phyloP scores from a whole-genome alignment of 2,329 filamentous ascomycete species.

The Monosporascus sp. region DNA sequence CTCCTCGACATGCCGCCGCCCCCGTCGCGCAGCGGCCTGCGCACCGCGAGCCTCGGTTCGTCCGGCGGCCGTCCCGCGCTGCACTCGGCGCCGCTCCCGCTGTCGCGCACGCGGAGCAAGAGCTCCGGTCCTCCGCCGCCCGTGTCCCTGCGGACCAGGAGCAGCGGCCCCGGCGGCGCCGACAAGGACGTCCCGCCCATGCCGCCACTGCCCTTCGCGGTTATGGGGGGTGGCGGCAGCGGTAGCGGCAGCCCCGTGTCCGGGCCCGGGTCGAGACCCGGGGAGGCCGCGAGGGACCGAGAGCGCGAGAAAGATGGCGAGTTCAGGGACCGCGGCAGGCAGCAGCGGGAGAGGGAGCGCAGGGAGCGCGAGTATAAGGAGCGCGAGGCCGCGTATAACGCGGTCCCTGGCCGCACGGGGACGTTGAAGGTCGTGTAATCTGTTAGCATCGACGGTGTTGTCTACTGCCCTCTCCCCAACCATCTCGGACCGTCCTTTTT shows the following conservation, averaged over 20 bases:
- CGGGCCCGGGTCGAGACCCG: no score
- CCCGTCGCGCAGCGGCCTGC: slow-evolving; percentile 19
- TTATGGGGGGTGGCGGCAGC: background rate
- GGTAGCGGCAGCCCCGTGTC: no score
- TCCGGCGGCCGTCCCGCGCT: background rate
- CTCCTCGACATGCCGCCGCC: background rate
- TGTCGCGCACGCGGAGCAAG: slow-evolving; percentile 23
- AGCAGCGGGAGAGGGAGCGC: slow-evolving; percentile 11
- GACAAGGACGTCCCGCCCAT: slow-evolving; percentile 17
- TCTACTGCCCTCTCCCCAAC: no score
- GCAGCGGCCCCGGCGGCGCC: background rate
- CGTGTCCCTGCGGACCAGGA: slow-evolving; percentile 3
- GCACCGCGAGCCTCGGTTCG: slow-evolving; percentile 14
- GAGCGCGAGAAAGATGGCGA: slow-evolving; percentile 13
- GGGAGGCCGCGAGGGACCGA: background rate
- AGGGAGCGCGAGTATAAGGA: slow-evolving; percentile 16
- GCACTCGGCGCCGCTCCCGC: background rate
- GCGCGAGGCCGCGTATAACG: slow-evolving; percentile 19
- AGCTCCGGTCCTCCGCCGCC: slow-evolving; percentile 16
- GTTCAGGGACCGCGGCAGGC: no score
- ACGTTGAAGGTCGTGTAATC: slow-evolving; percentile 26
- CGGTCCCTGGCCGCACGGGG: slow-evolving; percentile 23
- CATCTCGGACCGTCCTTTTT: no score
- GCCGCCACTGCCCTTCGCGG: slow-evolving; percentile 13
- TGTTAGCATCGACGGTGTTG: background rate